phyloP scores from a whole-genome alignment of 345 rosid species.

The Limnanthes douglasii region DNA sequence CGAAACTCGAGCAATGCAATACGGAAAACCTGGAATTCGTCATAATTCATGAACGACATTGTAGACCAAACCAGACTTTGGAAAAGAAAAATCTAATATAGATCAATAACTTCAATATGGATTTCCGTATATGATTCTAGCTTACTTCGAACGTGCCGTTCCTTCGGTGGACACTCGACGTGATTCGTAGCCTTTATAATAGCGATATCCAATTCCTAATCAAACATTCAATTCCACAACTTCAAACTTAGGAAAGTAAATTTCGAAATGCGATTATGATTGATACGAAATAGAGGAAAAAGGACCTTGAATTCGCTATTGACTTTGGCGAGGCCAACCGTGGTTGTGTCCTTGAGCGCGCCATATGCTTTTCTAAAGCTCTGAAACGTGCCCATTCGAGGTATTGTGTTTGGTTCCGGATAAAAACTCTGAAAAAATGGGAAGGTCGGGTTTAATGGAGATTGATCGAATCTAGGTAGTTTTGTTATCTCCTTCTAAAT shows the following conservation, averaged over 20 bases:
- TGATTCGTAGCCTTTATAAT: conserved; percentile 95
- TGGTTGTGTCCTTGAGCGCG: conserved; percentile 92
- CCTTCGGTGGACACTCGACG: conserved; percentile 89
- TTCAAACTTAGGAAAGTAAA: not conserved
- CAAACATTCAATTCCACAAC: conserved; percentile 1
- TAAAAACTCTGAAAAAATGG: not conserved
- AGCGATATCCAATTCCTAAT: conserved; percentile 86
- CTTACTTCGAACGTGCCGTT: conserved; percentile 93
- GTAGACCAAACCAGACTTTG: not conserved
- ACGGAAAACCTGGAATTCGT: too few relatives aligned
- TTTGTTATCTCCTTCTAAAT: not conserved
- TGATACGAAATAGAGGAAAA: not conserved
- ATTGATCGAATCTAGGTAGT: not conserved
- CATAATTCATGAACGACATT: too few relatives aligned
- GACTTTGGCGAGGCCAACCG: conserved; percentile 97
- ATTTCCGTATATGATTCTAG: not conserved
- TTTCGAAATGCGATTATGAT: not conserved
- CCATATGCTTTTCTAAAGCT: conserved; percentile 92
- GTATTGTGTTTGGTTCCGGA: not conserved
- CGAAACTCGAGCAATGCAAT: too few relatives aligned
- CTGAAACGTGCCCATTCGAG: conserved; percentile 54
- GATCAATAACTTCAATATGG: not conserved
- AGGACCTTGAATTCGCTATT: conserved; percentile 90
- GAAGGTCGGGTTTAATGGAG: not conserved
- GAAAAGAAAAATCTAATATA: not conserved